Percentiles rank a stretch among this genome's conserved stretches.
Conservation (phyloP, 306 rosid species). For the Neltuma alba region DNA sequence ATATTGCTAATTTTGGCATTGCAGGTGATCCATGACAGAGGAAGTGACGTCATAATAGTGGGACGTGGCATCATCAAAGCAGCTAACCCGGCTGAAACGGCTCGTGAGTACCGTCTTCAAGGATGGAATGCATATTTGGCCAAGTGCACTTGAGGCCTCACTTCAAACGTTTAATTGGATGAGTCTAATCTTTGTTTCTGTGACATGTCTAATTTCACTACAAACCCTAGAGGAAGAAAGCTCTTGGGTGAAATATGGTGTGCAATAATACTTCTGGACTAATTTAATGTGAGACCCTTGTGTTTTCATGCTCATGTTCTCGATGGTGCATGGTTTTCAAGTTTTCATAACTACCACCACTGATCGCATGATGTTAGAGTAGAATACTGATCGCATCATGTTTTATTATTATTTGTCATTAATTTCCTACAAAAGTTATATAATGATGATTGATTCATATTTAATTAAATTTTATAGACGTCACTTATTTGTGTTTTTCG, state of each 20-base stretch:
- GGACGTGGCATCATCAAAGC: constrained; percentile 96
- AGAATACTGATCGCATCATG: too few species aligned
- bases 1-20: constrained; percentile 28
- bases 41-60: constrained; percentile 86
- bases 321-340: neutral
- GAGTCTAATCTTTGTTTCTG: constrained; percentile 8
- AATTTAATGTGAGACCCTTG: neutral
- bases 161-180: constrained; percentile 6
- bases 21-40: constrained; percentile 81
- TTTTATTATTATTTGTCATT: too few species aligned
- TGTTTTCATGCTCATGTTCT: neutral
- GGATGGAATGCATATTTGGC: constrained; percentile 79
- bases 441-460: too few species aligned
- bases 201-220: neutral
- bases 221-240: neutral
- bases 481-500: too few species aligned
- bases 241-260: neutral
- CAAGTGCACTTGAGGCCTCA: constrained; percentile 47
- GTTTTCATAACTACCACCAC: neutral
- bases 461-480: too few species aligned
- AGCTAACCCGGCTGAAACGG: constrained; percentile 71
- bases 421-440: too few species aligned
- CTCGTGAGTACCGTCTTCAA: constrained; percentile 78
- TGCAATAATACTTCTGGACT: neutral
- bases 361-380: too few species aligned